Conservation (phyloP, 805 yeast species). For the Yamadazyma olivae region DNA sequence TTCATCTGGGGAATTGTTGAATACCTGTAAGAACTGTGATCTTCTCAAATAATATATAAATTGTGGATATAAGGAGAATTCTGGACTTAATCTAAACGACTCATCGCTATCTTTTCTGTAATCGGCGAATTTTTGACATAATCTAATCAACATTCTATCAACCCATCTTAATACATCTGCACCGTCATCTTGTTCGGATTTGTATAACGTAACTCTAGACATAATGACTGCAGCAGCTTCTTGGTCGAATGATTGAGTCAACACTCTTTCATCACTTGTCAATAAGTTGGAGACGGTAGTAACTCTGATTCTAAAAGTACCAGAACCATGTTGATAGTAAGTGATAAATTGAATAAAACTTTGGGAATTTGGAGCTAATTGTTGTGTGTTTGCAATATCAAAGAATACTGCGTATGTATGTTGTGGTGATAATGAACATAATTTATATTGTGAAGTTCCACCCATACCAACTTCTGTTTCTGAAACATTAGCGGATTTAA, state of each 20-base stretch:
- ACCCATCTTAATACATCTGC: slow-evolving; percentile 94
- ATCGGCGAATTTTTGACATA: slow-evolving; percentile 34
- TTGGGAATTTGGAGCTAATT: slow-evolving; percentile 24
- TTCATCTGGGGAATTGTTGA: slow-evolving; percentile 72
- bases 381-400: slow-evolving; percentile 42
- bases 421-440: slow-evolving; percentile 58
- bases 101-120: slow-evolving; percentile 45
- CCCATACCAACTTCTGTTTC: slow-evolving; percentile 95
- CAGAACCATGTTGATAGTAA: slow-evolving; percentile 60
- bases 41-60: slow-evolving; percentile 66
- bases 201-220: slow-evolving; percentile 77
- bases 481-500: slow-evolving; percentile 71
- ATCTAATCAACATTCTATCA: slow-evolving; percentile 55
- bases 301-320: slow-evolving; percentile 55
- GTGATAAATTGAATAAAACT: slow-evolving; percentile 52
- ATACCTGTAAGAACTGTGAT: slow-evolving; percentile 62
- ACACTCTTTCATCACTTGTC: slow-evolving; percentile 35
- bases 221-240: slow-evolving; percentile 64
- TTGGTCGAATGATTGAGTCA: slow-evolving; percentile 58
- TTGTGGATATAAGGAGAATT: slow-evolving; percentile 58
- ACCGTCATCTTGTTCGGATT: slow-evolving; percentile 76
- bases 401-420: slow-evolving; percentile 58
- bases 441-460: slow-evolving; percentile 83
- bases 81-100: slow-evolving; percentile 48
- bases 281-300: slow-evolving; percentile 52